Evolutionary conservation across 495 filamentous ascomycete species (phyloP), one percentile per base, ranked within the genome.

Genomic region (Cercophora scortea): DNA sequence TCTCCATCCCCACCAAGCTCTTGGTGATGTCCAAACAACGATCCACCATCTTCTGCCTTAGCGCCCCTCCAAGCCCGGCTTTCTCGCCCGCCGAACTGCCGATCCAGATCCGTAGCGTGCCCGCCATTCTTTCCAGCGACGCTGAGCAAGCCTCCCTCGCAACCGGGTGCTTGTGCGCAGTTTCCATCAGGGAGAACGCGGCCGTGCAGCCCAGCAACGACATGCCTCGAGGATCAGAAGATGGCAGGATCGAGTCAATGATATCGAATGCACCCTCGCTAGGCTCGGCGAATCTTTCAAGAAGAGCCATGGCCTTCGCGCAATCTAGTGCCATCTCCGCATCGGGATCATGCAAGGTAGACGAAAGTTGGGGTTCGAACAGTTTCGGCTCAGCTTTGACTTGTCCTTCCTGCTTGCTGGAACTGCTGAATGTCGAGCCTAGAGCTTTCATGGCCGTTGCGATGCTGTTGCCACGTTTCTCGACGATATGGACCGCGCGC

Each of bases 191-290:
- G 51, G 84, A 82, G 66, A 85, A 91, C 15, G 82, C 81, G 1
- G 89, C 81, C 0, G 85, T 81, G 45, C 88, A 93, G 15, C 86
- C 87, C n/a, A 95, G 74, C 8, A 93, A 74, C 10, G 85, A 67
- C 68, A 78, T 88, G 25, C 84, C 69, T 39, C 76, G 73, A 17
- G 78, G 60, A 10, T 52, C 49, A 15, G 45, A 15, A 11, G 33
- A 49, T 6, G 70, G 71, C 3, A 69, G 53, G 12, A 77, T 74
- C n/a, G 69, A 67, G 33, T 76, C 70, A 56, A 77, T 73, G 41
- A 80, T 65, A 8, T 56, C 50, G 17, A 72, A 71, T 4, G 72
- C 71, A 6, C 66, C 69, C n/a, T 62, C 59, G 1, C 63, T 66
- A 4, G 71, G 71, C 12, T 69, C 64, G 6, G 71, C 56, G 25